Evolutionary conservation across 345 rosid genomes (phyloP), one percentile per base, ranked within the genome.

Genomic region (Trapa incisa): DNA sequence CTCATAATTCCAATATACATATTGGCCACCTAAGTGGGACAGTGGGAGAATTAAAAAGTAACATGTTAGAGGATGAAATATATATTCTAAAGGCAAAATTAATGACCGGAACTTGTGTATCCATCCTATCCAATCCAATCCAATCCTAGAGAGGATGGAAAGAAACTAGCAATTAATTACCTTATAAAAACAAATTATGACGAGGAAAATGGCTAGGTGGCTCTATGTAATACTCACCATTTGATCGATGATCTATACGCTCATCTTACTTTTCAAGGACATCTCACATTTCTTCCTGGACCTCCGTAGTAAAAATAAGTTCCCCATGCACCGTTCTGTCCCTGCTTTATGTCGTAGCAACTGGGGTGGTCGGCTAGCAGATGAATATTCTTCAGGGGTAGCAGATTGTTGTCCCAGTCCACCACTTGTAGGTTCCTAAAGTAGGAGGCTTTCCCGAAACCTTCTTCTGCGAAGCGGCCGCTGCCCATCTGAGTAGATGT

Each of bases 401-500:
- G 80, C 67, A 94, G 70, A 70, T 85, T 94, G 69, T 94, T 94
- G 57, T 94, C 97, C 99, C 99, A 94, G 71, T 94, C 99, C 47
- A 94, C 99, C 6, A 77, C 86, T 65, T 89, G 97, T 72, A 94
- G 67, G 69, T 91, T 94, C 48, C 99, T 77, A 72, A 94, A 94
- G 75, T 94, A 94, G 3, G 99, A 86, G 33, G 99, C 96, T 75
- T 81, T 91, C 48, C 84, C 83, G 61, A 89, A 94, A 6, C 99
- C 99, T 81, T 87, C 96, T 61, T 76, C 87, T 0, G 95, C 91
- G 65, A 91, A 94, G 80, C 80, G 99, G 9, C 99, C 97, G 70
- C 99, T 94, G 5, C 99, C 99, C 99, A 94, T 94, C 68, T 94
- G 91, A 0, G 99, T 94, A 12, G 87, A 77, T 5, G 99, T 94